phyloP scores from a whole-genome alignment of 1,284 basidiomycete species.

The Trichosporon sp. region DNA sequence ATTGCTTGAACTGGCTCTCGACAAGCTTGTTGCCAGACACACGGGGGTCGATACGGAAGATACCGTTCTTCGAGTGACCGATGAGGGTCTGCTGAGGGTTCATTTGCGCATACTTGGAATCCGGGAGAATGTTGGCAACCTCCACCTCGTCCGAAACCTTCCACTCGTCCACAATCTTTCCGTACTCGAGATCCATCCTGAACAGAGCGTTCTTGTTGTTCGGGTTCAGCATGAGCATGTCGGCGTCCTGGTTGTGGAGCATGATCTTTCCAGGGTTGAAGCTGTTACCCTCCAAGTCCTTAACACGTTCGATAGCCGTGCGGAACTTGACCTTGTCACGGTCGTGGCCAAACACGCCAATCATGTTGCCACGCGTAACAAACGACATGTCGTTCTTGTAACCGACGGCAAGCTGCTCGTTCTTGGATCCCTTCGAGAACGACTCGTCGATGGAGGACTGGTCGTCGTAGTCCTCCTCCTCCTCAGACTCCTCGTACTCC shows the following conservation, averaged over 20 bases:
- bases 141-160: constrained; percentile 86
- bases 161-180: constrained; percentile 98
- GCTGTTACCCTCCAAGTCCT: constrained; percentile 76
- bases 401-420: constrained; percentile 90
- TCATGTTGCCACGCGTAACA: constrained; percentile 91
- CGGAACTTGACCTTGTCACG: constrained; percentile 82
- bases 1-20: constrained; percentile 94
- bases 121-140: constrained; percentile 87
- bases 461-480: constrained; percentile 68
- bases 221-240: constrained; percentile 93
- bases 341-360: constrained; percentile 92
- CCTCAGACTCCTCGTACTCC: constrained; percentile 50
- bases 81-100: constrained; percentile 91
- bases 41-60: constrained; percentile 98
- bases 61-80: constrained; percentile 81
- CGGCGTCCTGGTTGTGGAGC: constrained; percentile 95
- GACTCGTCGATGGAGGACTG: constrained; percentile 61
- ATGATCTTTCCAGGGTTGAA: constrained; percentile 94
- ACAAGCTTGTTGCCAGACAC: constrained; percentile 87
- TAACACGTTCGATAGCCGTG: constrained; percentile 82
- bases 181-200: constrained; percentile 90
- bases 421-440: constrained; percentile 64
- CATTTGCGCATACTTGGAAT: constrained; percentile 92
- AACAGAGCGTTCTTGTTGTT: constrained; percentile 81
- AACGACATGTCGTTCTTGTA: constrained; percentile 96